phyloP scores from a whole-genome alignment of 768 basidiomycete species.

The Jaapia argillacea region DNA sequence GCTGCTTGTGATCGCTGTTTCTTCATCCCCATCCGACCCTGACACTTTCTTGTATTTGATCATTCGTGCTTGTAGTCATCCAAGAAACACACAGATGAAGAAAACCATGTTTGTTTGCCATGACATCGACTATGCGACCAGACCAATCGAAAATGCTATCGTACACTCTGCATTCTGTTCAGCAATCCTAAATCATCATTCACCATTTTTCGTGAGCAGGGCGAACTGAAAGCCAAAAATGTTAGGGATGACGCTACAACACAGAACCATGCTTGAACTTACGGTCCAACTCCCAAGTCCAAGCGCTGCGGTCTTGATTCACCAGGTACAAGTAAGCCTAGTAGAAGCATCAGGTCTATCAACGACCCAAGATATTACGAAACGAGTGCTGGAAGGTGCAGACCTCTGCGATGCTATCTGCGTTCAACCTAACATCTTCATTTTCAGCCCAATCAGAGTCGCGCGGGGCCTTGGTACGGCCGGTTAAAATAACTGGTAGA shows the following conservation, averaged over 20 bases:
- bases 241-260: background rate
- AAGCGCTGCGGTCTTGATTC: conserved; percentile 61
- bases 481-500: conserved; percentile 26
- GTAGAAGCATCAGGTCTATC: too few species aligned
- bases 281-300: conserved; percentile 79
- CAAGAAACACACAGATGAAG: too few species aligned
- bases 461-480: conserved; percentile 6
- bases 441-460: conserved; percentile 33
- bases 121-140: too few species aligned
- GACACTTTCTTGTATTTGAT: too few species aligned
- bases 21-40: too few species aligned
- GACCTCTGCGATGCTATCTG: conserved; percentile 65
- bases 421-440: conserved; percentile 38
- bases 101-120: too few species aligned
- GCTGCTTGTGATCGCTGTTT: too few species aligned
- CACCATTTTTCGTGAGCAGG: conserved; percentile 47
- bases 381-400: background rate
- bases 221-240: conserved; percentile 23
- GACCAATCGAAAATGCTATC: too few species aligned
- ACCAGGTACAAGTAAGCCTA: conserved; percentile 60
- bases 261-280: conserved; percentile 17
- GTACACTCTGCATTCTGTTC: too few species aligned
- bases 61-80: too few species aligned
- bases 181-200: too few species aligned
- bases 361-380: too few species aligned